These are phyloP conservation scores for Leccinum olivaceopallidum DNA, from an alignment of 768 basidiomycete species.

Conservation along the genomic window DNA sequence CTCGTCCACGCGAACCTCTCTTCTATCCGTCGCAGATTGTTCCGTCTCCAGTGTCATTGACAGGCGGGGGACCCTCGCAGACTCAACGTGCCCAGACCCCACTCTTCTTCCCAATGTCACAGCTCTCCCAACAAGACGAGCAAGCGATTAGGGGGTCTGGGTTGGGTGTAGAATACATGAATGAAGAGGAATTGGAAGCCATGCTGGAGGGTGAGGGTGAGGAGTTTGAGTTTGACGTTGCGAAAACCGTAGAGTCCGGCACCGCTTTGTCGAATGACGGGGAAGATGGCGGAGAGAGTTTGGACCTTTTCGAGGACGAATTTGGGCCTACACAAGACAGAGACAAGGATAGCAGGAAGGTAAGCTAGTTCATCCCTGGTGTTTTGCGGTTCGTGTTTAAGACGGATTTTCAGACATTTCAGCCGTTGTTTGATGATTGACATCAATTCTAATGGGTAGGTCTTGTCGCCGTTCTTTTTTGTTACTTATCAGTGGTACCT, in stretches of 20 bases:
- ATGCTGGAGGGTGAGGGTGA: slow-evolving; percentile 37
- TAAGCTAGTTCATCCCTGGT: slow-evolving; percentile 5
- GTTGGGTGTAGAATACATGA: slow-evolving; percentile 68
- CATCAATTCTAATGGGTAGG: not conserved
- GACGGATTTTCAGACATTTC: slow-evolving; percentile 24
- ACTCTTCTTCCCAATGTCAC: slow-evolving; percentile 54
- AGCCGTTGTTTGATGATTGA: slow-evolving; percentile 36
- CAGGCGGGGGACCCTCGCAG: slow-evolving; percentile 5
- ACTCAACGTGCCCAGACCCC: slow-evolving; percentile 21
- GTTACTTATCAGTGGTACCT: not conserved
- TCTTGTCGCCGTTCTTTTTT: not conserved
- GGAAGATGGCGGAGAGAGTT: slow-evolving; percentile 21
- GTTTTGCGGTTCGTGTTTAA: not conserved
- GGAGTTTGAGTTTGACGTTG: slow-evolving; percentile 30
- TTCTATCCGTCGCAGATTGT: slow-evolving; percentile 29
- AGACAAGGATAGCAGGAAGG: slow-evolving; percentile 27
- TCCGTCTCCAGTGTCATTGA: slow-evolving; percentile 8
- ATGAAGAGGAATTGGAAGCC: slow-evolving; percentile 56
- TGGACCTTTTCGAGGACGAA: slow-evolving; percentile 35
- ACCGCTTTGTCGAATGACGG: not conserved
- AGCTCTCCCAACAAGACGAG: slow-evolving; percentile 56
- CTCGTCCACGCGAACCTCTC: slow-evolving; percentile 17
- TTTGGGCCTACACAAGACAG: slow-evolving; percentile 34
- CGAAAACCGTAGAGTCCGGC: slow-evolving; percentile 3
- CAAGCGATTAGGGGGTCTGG: slow-evolving; percentile 59